Conservation (phyloP, 768 basidiomycete genomes). For the Clavaria fumosa region DNA sequence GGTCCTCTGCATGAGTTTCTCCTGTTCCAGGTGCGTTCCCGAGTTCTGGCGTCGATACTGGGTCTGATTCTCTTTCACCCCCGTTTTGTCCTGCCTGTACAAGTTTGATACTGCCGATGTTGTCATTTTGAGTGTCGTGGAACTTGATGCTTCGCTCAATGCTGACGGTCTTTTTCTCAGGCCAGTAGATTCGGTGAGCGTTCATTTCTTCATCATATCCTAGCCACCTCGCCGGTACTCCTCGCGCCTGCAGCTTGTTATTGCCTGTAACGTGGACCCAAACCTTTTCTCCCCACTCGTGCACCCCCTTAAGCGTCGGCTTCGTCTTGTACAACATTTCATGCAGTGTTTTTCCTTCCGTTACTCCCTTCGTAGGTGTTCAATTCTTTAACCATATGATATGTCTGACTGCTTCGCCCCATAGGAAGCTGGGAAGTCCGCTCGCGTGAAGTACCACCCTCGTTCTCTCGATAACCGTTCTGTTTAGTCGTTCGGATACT, state of each 20-base stretch:
- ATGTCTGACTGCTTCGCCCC: slow-evolving; percentile 20
- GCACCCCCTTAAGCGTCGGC: slow-evolving; percentile 16
- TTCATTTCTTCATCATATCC: slow-evolving; percentile 20
- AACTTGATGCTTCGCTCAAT: slow-evolving; percentile 15
- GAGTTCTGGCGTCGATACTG: too few relatives aligned
- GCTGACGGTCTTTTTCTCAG: slow-evolving; percentile 11
- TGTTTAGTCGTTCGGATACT: slow-evolving; percentile 20
- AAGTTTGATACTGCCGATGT: too few relatives aligned
- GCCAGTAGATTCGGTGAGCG: slow-evolving; percentile 22
- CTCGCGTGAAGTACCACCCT: slow-evolving; percentile 14
- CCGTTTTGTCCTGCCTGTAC: slow-evolving; percentile 7
- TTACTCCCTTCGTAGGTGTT: slow-evolving; percentile 13
- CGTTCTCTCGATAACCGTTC: slow-evolving; percentile 15
- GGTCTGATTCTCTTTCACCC: too few relatives aligned
- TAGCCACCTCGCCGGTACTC: slow-evolving; percentile 18
- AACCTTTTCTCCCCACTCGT: slow-evolving; percentile 17
- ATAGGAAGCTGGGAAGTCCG: slow-evolving; percentile 19
- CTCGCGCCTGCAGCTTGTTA: slow-evolving; percentile 15
- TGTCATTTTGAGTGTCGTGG: too few relatives aligned
- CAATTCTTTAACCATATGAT: slow-evolving; percentile 22
- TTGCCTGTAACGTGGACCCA: slow-evolving; percentile 15
- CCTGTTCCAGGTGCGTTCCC: too few relatives aligned
- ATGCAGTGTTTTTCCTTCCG: slow-evolving; percentile 15
- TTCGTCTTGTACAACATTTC: slow-evolving; percentile 15
- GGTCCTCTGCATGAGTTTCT: too few relatives aligned